Base-by-base conservation (phyloP, 2,329 filamentous ascomycete genomes). In the Alternaria sp. region DNA sequence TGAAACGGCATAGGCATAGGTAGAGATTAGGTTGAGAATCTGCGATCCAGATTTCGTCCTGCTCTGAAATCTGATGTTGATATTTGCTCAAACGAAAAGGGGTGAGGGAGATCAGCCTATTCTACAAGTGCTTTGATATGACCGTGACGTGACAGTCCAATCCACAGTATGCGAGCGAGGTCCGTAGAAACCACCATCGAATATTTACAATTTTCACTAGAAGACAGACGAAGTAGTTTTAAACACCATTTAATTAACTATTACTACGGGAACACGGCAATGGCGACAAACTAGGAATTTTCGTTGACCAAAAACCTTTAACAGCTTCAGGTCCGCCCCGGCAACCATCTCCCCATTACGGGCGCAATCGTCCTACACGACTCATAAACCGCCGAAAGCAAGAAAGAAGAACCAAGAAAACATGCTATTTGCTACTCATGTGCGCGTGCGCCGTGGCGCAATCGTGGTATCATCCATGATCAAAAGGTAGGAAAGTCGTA, bases 381-480 rank as follows among this genome's bases (percentile, higher is more conserved):
- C 8, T 47, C 54, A 44, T 21, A 4, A 55, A 11, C 30, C 36
- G 23, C 36, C 43, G n/a, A 57, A 40, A 57, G 45, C 57, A 44
- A 57, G 25, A 57, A 67, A 62, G 43, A 44, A 57, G 21, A 51
- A 66, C 60, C 40, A 17, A 59, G 60, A 64, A 40, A 58, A 59
- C 28, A 57, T 44, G 23, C 49, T 57, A 40, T 70, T 63, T 55
- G 17, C 69, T 61, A 65, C 60, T 64, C 60, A 62, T 72, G 64
- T 69, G 61, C 64, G 68, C 21, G 51, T 69, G 65, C 66, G 65
- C 65, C 60, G 30, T 63, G 25, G 62, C 66, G 68, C 67, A 68
- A 64, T 66, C 64, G 70, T 78, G 75, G 74, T 78, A 78, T 78
- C 74, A 77, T 76, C 72, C 65, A 68, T 63, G 65, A 67, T 63